Evolutionary conservation across 2,329 filamentous ascomycete genomes (phyloP).

Genomic region (Calonectria pauciramosa): DNA sequence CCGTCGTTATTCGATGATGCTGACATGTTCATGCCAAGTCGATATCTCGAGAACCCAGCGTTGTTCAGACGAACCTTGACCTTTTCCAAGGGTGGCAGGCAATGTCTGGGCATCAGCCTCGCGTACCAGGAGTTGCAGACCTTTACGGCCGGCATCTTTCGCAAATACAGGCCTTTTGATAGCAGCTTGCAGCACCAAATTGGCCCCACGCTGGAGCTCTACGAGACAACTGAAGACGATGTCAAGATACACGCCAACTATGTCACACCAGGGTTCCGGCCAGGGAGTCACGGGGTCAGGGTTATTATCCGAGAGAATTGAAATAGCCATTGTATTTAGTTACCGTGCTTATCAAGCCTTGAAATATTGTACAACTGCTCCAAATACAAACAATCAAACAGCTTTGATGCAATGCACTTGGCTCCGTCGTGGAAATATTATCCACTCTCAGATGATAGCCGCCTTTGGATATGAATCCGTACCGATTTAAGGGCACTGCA

Average conservation of each 20-base stretch:
- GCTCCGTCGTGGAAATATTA: background rate
- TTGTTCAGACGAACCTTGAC: constrained; percentile 25
- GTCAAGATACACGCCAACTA: constrained; percentile 32
- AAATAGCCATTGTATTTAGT: background rate
- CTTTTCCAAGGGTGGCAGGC: constrained; percentile 34
- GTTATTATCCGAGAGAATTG: constrained; percentile 22
- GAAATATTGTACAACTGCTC: background rate
- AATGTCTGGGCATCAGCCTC: constrained; percentile 39
- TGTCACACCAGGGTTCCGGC: constrained; percentile 25
- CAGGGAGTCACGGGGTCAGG: constrained; percentile 29
- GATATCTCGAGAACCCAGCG: constrained; percentile 33
- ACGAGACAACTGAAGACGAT: constrained; percentile 31
- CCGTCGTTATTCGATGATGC: constrained; percentile 40
- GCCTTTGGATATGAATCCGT: background rate
- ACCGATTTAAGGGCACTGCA: background rate
- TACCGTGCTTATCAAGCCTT: background rate
- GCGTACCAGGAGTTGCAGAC: constrained; percentile 39
- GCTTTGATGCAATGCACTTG: background rate
- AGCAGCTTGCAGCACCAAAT: background rate
- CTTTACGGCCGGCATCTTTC: constrained; percentile 35
- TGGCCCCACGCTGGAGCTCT: constrained; percentile 36
- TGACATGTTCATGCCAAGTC: constrained; percentile 42
- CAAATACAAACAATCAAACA: background rate
- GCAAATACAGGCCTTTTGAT: constrained; percentile 36
- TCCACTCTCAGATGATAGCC: background rate